Evolutionary conservation across 129 eudicot species (phyloP).

Genomic region (Helianthus tuberosus): DNA sequence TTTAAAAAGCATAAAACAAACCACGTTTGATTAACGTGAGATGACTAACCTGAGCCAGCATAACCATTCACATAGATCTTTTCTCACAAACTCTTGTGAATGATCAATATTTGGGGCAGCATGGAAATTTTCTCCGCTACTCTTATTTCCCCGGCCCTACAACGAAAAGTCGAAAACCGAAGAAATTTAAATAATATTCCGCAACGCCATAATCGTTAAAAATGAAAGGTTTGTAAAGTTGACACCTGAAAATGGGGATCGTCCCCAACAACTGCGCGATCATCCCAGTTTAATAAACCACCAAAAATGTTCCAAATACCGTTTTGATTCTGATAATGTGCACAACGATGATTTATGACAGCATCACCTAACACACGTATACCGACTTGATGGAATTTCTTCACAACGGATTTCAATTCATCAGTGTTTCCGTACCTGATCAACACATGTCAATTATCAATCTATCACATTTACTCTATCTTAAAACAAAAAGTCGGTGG

Average conservation of each 20-base stretch:
- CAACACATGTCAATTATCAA: constrained; percentile 10
- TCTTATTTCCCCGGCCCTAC: constrained; percentile 94
- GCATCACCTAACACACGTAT: constrained; percentile 84
- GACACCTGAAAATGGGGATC: constrained; percentile 97
- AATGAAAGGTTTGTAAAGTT: neutral
- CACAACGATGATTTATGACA: constrained; percentile 94
- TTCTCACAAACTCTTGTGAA: constrained; percentile 96
- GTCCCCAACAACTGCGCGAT: constrained; percentile 92
- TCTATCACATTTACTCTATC: neutral
- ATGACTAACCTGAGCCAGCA: constrained; percentile 82
- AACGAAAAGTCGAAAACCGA: neutral
- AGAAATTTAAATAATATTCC: neutral
- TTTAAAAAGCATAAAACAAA: neutral
- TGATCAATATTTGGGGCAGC: constrained; percentile 99
- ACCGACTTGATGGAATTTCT: constrained; percentile 71
- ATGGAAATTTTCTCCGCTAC: constrained; percentile 98
- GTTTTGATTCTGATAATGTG: constrained; percentile 67
- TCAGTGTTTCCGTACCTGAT: constrained; percentile 81
- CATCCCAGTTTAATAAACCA: constrained; percentile 96
- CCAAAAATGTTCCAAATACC: constrained; percentile 96
- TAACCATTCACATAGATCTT: constrained; percentile 87
- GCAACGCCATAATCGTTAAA: constrained; percentile 10
- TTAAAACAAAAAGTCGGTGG: too few species aligned
- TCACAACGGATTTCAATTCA: constrained; percentile 65
- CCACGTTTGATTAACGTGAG: neutral